Evolutionary conservation across 495 filamentous ascomycete genomes (phyloP).

Genomic region (Alectoria sarmentosa): DNA sequence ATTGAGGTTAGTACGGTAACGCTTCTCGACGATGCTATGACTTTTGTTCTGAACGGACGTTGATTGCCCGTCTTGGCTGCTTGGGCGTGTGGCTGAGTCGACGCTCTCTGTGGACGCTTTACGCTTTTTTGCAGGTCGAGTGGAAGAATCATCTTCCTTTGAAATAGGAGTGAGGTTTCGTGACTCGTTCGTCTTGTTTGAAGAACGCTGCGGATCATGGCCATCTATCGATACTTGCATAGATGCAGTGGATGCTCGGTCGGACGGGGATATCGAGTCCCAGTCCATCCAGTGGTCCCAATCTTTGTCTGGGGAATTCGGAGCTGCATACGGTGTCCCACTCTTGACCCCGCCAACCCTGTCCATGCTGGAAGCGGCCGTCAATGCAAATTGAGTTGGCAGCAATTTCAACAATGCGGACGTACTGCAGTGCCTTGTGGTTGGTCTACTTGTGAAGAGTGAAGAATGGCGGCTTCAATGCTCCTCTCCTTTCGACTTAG

Average conservation of each 20-base stretch:
- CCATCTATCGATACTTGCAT: background rate
- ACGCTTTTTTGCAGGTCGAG: constrained; percentile 13
- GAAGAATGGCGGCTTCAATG: no score
- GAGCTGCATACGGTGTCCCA: background rate
- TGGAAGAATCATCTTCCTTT: background rate
- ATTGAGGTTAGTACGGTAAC: constrained; percentile 92
- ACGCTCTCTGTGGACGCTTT: constrained; percentile 13
- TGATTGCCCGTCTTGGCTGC: constrained; percentile 46
- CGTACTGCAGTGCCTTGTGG: background rate
- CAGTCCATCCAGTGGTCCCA: constrained; percentile 19
- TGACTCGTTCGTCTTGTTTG: background rate
- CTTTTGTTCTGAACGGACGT: constrained; percentile 88
- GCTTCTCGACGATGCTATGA: constrained; percentile 96
- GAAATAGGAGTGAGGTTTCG: background rate
- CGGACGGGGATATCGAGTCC: background rate
- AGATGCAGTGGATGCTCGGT: constrained; percentile 3
- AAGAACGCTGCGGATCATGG: constrained; percentile 1
- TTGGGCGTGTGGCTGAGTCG: constrained; percentile 31
- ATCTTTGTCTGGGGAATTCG: constrained; percentile 7
- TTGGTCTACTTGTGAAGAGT: background rate
- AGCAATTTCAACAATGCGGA: background rate
- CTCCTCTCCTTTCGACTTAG: background rate
- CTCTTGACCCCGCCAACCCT: background rate
- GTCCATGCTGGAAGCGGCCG: background rate
- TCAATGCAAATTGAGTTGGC: background rate